A percentile compares a stretch with the other conserved stretches of the same genome.
Evolutionary conservation across 345 rosid species (phyloP).

Genomic region (Hibiscus trionum): DNA sequence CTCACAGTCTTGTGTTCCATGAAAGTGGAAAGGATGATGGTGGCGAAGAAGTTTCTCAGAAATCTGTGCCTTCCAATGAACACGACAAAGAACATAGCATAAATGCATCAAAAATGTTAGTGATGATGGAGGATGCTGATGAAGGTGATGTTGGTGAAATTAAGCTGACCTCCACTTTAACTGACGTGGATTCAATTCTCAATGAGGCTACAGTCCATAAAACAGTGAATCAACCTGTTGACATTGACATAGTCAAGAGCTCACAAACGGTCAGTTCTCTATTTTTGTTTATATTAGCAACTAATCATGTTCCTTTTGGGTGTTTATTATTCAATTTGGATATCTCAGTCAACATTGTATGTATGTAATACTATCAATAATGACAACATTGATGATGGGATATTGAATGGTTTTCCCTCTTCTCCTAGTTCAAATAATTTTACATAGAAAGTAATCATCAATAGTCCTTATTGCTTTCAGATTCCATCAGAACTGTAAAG

Average conservation of each 20-base stretch:
- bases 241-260: slow-evolving; percentile 10
- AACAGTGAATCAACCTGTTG: slow-evolving; percentile 12
- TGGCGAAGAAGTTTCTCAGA: background rate
- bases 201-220: slow-evolving; percentile 14
- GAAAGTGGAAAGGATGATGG: slow-evolving; percentile 17
- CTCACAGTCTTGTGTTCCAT: slow-evolving; percentile 10
- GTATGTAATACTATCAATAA: background rate
- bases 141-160: slow-evolving; percentile 16
- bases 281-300: background rate
- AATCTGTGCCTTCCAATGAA: slow-evolving; percentile 10
- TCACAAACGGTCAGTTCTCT: slow-evolving; percentile 26
- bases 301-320: background rate
- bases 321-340: background rate
- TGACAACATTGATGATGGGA: background rate
- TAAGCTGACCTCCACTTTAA: slow-evolving; percentile 10
- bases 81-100: slow-evolving; percentile 6
- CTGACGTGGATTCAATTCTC: slow-evolving; percentile 19
- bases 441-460: background rate
- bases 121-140: slow-evolving; percentile 11
- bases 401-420: background rate
- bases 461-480: background rate
- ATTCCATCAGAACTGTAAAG: background rate
- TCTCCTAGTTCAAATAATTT: background rate
- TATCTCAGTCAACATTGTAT: background rate
- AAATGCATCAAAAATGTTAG: slow-evolving; percentile 4